phyloP scores from a whole-genome alignment of 192 early-diverging fungal genomes.

The Coemansia sp. region DNA sequence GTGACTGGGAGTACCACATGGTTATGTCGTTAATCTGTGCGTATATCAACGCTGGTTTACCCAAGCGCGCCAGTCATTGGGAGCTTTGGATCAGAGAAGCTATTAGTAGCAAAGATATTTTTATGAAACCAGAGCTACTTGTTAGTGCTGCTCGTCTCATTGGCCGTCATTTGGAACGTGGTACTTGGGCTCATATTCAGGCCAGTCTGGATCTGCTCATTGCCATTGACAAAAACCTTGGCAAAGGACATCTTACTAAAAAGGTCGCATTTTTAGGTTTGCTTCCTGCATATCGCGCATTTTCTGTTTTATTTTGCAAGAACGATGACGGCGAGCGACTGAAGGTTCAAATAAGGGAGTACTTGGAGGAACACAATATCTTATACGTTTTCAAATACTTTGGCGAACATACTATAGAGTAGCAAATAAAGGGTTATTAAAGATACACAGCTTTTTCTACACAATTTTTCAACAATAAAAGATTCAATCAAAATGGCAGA shows the following conservation, averaged over 20 bases:
- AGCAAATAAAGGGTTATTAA: background rate
- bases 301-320: slow-evolving; percentile 1
- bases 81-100: slow-evolving; percentile 32
- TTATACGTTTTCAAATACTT: background rate
- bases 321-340: background rate
- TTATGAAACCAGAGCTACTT: slow-evolving; percentile 16
- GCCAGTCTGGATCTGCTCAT: slow-evolving; percentile 23
- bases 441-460: background rate
- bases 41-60: slow-evolving; percentile 15
- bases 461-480: background rate
- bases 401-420: background rate
- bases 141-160: slow-evolving; percentile 10
- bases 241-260: background rate
- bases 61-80: slow-evolving; percentile 10
- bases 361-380: slow-evolving; percentile 10
- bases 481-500: too few species aligned
- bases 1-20: slow-evolving; percentile 35
- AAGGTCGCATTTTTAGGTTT: slow-evolving; percentile 9
- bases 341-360: background rate
- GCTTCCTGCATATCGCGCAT: background rate
- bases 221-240: slow-evolving; percentile 13
- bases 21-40: slow-evolving; percentile 28
- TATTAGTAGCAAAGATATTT: background rate
- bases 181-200: slow-evolving; percentile 10
- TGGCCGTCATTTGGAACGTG: slow-evolving; percentile 14